phyloP scores from a whole-genome alignment of 352 stramenopile species.

The Pythium aquatile region DNA sequence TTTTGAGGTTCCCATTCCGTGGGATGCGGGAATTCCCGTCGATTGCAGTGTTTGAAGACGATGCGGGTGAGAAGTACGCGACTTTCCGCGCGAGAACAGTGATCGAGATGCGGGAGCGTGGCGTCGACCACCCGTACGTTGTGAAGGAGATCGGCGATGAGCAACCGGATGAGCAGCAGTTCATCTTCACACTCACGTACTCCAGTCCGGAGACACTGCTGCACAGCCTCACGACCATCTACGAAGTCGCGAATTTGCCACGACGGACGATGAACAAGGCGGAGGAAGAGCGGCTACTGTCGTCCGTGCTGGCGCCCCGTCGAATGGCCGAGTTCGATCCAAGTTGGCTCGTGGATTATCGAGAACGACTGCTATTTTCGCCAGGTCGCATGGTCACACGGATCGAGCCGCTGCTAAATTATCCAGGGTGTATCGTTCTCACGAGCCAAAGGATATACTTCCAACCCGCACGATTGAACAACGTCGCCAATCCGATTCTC shows the following conservation, averaged over 20 bases:
- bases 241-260: conserved; percentile 54
- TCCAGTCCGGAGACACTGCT: conserved; percentile 64
- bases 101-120: conserved; percentile 73
- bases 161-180: conserved; percentile 26
- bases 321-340: conserved; percentile 70
- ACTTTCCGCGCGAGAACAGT: conserved; percentile 56
- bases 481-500: conserved; percentile 85
- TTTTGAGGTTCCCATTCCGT: conserved; percentile 83
- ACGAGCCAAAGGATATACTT: conserved; percentile 86
- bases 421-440: conserved; percentile 87
- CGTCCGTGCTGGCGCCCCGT: conserved; percentile 56
- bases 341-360: conserved; percentile 82
- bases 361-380: conserved; percentile 62
- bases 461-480: conserved; percentile 90
- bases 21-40: conserved; percentile 49
- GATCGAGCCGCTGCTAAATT: conserved; percentile 85
- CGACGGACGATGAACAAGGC: conserved; percentile 49
- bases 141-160: conserved; percentile 36
- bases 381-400: conserved; percentile 52
- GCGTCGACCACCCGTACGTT: conserved; percentile 69
- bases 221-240: conserved; percentile 53
- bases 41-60: conserved; percentile 48
- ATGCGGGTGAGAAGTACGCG: conserved; percentile 35
- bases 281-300: conserved; percentile 66
- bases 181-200: conserved; percentile 79